phyloP scores from a whole-genome alignment of 1,139 yeast genomes.

The Yamadazyma sp. region DNA sequence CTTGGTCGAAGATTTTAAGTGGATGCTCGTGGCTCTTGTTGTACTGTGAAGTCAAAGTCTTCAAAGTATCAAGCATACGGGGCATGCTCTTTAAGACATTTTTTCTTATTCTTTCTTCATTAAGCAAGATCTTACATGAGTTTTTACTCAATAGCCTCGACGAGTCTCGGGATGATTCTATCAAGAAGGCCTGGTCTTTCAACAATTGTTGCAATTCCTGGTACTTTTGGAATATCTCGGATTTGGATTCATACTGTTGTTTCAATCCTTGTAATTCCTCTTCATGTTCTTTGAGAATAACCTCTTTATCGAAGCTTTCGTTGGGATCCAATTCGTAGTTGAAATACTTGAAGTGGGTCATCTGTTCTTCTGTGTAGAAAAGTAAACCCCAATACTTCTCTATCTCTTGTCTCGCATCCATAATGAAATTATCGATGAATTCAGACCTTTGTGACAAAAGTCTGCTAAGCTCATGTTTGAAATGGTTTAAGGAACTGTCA shows the following conservation, averaged over 20 bases:
- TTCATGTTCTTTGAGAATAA: conserved; percentile 59
- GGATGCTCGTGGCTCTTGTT: conserved; percentile 33
- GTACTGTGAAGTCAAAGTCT: conserved; percentile 46
- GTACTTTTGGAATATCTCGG: conserved; percentile 55
- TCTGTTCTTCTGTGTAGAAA: conserved; percentile 52
- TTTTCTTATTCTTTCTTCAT: conserved; percentile 78
- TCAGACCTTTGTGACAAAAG: conserved; percentile 61
- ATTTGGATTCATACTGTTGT: conserved; percentile 48
- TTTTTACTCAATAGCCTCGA: conserved; percentile 74
- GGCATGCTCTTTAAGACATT: conserved; percentile 69
- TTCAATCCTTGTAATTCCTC: conserved; percentile 54
- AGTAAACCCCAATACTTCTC: conserved; percentile 62
- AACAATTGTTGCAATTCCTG: conserved; percentile 55
- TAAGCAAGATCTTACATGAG: conserved; percentile 73
- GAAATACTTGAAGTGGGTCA: conserved; percentile 35
- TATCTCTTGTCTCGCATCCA: conserved; percentile 59
- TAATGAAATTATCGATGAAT: conserved; percentile 66
- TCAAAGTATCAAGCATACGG: conserved; percentile 52
- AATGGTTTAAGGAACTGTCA: conserved; percentile 36
- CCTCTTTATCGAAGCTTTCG: conserved; percentile 53
- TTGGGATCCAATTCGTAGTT: conserved; percentile 26
- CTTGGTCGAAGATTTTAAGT: conserved; percentile 46
- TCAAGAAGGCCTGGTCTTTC: conserved; percentile 61
- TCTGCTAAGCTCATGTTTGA: conserved; percentile 56
- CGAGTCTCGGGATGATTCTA: conserved; percentile 74